These are phyloP conservation scores for Aspergillus hortae DNA, from an alignment of 2,329 filamentous ascomycete genomes.

Conservation along the genomic window DNA sequence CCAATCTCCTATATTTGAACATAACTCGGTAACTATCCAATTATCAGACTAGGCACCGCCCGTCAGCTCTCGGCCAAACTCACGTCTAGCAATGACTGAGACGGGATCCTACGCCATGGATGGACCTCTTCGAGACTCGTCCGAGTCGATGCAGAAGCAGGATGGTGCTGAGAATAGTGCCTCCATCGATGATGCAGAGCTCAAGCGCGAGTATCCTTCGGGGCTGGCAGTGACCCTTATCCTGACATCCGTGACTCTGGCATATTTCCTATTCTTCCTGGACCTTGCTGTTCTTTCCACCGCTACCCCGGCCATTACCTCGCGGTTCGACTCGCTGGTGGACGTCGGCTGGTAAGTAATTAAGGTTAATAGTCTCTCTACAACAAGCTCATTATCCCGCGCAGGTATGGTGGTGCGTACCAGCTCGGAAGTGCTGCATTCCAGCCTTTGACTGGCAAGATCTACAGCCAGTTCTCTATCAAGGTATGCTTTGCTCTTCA, in stretches of 20 bases:
- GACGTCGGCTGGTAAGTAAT: constrained; percentile 17
- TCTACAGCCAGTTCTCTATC: constrained; percentile 20
- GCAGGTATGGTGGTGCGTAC: constrained; percentile 21
- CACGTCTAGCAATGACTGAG: background rate
- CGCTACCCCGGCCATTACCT: constrained; percentile 21
- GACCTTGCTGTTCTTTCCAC: constrained; percentile 15
- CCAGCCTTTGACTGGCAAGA: constrained; percentile 24
- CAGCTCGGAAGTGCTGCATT: constrained; percentile 22
- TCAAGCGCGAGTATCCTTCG: constrained; percentile 15
- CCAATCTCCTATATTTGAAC: background rate
- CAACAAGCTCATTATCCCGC: background rate
- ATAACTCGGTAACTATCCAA: background rate
- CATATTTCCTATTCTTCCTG: constrained; percentile 23
- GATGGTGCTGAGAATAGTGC: background rate
- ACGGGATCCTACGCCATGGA: background rate
- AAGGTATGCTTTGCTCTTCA: constrained; percentile 13
- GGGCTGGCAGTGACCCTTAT: constrained; percentile 16
- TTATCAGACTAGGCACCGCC: background rate
- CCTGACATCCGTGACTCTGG: constrained; percentile 20
- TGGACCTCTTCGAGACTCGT: background rate
- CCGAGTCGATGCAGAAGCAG: constrained; percentile 7
- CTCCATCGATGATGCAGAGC: constrained; percentile 12
- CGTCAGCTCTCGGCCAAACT: background rate
- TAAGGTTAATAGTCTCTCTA: too few species aligned
- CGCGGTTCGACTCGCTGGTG: constrained; percentile 20